Evolutionary conservation across 208 protist species (phyloP), one percentile per base, ranked within the genome.

Genomic region (Spongospora subterranea): DNA sequence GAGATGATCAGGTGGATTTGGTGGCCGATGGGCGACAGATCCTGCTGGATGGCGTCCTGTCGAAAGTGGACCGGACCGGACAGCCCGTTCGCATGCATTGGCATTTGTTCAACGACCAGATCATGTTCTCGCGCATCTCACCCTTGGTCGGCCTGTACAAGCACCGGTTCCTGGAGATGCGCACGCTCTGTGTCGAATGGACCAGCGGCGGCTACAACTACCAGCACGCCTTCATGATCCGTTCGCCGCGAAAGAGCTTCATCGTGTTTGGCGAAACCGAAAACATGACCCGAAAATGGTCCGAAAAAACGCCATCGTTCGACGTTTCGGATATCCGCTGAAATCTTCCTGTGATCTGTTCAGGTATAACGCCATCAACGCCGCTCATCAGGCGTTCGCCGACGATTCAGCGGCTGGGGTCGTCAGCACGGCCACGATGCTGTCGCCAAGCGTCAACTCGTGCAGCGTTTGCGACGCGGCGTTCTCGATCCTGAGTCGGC

Each of bases 111-210:
- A 82, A 6, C 71, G 71, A 82, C 71, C n/a, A 45, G 13, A 20
- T 82, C 17, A 82, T 82, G 71, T 82, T 82, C n/a, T 82, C 71
- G n/a, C 6, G 71, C 6, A 35, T 45, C 17, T 82, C 71, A 20
- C 71, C 71, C 13, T n/a, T 82, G 17, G 50, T 24, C 13, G 71
- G 71, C 71, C 71, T 82, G 71, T 82, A 82, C n/a, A 82, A 82
- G 71, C 71, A 82, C 71, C 71, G 71, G 6, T 82, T 82, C 71
- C 71, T 82, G 71, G 71, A 6, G 17, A 6, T 82, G 71, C 6
- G 35, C 6, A 82, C 6, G 6, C 71, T 82, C 6, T 35, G 35
- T 13, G 50, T 60, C 50, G 71, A 82, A n/a, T 82, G 40, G 35
- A 35, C 6, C 71, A 82, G 11, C 6, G 71, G 71, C 6, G 71